Conservation (phyloP, 78 protist species). For the Dictyostelium citrinum region DNA sequence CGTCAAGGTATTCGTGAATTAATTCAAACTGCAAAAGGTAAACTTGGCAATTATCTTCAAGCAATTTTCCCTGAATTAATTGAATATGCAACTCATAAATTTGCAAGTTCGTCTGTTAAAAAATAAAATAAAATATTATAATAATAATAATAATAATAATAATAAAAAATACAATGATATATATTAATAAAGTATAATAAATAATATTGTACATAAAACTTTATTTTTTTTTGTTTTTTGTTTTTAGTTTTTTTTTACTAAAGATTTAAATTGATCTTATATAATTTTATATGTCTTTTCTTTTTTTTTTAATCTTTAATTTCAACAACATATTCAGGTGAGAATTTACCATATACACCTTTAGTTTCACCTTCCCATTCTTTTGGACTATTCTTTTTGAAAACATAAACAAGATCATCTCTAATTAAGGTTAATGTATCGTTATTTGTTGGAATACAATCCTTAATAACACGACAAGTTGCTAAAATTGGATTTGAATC, state of each 20-base stretch:
- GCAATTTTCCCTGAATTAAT: conserved; percentile 46
- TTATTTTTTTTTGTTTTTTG: background rate
- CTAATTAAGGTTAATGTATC: conserved; percentile 50
- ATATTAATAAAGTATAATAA: background rate
- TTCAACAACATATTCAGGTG: conserved; percentile 24
- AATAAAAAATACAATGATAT: background rate
- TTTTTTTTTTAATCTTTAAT: conserved; percentile 2
- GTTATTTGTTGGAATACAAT: conserved; percentile 74
- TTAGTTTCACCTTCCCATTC: conserved; percentile 82
- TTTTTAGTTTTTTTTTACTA: background rate
- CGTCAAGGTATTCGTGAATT: conserved; percentile 42
- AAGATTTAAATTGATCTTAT: no score
- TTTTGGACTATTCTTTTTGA: conserved; percentile 31
- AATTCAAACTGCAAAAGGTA: conserved; percentile 21
- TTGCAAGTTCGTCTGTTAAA: conserved; percentile 30
- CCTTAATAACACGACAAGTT: conserved; percentile 62
- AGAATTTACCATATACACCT: conserved; percentile 72
- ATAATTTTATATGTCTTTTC: background rate
- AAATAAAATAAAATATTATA: background rate
- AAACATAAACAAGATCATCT: conserved; percentile 80
- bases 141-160: no score
- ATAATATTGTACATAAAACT: background rate
- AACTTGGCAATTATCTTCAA: conserved; percentile 29
- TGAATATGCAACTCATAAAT: conserved; percentile 19
- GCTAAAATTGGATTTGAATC: conserved; percentile 51